Evolutionary conservation across 495 filamentous ascomycete species (phyloP).

Genomic region (Aeminium ludgeri): DNA sequence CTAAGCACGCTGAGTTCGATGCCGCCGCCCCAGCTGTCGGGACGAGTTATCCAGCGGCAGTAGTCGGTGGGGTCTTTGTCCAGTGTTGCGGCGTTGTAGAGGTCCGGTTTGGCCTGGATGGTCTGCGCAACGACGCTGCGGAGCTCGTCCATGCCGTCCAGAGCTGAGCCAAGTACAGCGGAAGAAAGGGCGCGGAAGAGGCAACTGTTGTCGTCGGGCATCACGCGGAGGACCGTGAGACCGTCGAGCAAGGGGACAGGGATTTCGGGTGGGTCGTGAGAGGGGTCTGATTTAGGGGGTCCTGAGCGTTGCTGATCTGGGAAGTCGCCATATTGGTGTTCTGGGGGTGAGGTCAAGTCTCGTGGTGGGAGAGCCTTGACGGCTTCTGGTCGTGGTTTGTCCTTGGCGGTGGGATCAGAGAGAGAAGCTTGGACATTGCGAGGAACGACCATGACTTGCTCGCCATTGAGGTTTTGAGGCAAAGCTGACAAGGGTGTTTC

Average conservation of each 20-base stretch:
- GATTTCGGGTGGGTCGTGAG: slow-evolving; percentile 52
- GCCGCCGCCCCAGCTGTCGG: slow-evolving; percentile 76
- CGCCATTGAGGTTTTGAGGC: slow-evolving; percentile 58
- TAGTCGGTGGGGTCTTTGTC: slow-evolving; percentile 56
- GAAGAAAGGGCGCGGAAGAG: slow-evolving; percentile 79
- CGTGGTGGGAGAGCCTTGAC: slow-evolving; percentile 5
- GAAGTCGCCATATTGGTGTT: slow-evolving; percentile 10
- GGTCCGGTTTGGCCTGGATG: slow-evolving; percentile 54
- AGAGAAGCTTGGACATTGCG: slow-evolving; percentile 25
- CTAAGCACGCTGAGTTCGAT: slow-evolving; percentile 80
- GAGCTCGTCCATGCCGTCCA: slow-evolving; percentile 58
- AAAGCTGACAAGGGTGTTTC: slow-evolving; percentile 35
- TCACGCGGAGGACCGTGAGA: slow-evolving; percentile 69
- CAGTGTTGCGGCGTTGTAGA: slow-evolving; percentile 60
- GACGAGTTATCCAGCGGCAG: slow-evolving; percentile 66
- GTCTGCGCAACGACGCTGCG: slow-evolving; percentile 66
- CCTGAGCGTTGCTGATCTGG: slow-evolving; percentile 18
- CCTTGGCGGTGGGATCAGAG: slow-evolving; percentile 12
- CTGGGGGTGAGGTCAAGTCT: slow-evolving; percentile 14
- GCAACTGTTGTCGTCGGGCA: slow-evolving; percentile 95
- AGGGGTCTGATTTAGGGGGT: slow-evolving; percentile 24
- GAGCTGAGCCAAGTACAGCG: slow-evolving; percentile 47
- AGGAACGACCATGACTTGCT: slow-evolving; percentile 55
- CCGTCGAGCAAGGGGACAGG: slow-evolving; percentile 42
- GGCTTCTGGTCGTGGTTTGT: slow-evolving; percentile 4